These are phyloP conservation scores for Musa schizocarpa DNA, from an alignment of 176 grass and related monocot species.

Conservation along the genomic window DNA sequence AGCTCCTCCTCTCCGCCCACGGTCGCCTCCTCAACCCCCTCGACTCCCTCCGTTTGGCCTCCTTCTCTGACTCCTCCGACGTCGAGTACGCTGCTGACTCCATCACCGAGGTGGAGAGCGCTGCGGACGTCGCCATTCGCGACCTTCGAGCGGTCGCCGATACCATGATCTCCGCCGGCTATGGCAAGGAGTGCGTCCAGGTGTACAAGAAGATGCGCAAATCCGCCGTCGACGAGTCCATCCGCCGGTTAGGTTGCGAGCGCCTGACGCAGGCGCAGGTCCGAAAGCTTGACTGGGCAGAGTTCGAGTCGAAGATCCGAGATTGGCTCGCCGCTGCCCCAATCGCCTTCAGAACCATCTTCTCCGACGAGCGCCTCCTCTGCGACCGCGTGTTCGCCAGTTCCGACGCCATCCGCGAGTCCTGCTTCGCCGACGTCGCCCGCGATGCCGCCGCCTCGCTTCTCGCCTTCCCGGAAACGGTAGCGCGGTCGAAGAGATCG, in stretches of 20 bases:
- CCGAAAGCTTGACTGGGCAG: slow-evolving; percentile 36
- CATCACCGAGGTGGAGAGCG: neutral
- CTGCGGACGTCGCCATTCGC: neutral
- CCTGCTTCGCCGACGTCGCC: slow-evolving; percentile 34
- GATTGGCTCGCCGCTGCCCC: slow-evolving; percentile 33
- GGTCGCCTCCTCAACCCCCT: neutral
- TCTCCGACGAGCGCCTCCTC: slow-evolving; percentile 29
- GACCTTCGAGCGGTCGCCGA: slow-evolving; percentile 3
- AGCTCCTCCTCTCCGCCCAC: slow-evolving; percentile 20
- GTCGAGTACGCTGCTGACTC: slow-evolving; percentile 1
- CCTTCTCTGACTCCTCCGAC: neutral
- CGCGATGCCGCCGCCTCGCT: slow-evolving; percentile 25
- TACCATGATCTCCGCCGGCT: slow-evolving; percentile 55
- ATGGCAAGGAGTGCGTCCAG: slow-evolving; percentile 57
- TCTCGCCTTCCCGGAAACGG: slow-evolving; percentile 30
- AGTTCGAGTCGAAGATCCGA: slow-evolving; percentile 28
- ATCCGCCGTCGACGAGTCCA: slow-evolving; percentile 6
- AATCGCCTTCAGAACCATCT: slow-evolving; percentile 27
- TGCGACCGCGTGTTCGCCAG: slow-evolving; percentile 38
- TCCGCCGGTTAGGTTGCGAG: slow-evolving; percentile 33
- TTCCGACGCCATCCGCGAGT: slow-evolving; percentile 10
- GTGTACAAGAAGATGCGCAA: slow-evolving; percentile 42
- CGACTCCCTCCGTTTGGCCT: neutral
- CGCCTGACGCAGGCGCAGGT: neutral
- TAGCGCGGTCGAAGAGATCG: slow-evolving; percentile 21